Evolutionary conservation across 176 grass and related monocot genomes (phyloP).

Genomic region (Oropetium thomaeum): DNA sequence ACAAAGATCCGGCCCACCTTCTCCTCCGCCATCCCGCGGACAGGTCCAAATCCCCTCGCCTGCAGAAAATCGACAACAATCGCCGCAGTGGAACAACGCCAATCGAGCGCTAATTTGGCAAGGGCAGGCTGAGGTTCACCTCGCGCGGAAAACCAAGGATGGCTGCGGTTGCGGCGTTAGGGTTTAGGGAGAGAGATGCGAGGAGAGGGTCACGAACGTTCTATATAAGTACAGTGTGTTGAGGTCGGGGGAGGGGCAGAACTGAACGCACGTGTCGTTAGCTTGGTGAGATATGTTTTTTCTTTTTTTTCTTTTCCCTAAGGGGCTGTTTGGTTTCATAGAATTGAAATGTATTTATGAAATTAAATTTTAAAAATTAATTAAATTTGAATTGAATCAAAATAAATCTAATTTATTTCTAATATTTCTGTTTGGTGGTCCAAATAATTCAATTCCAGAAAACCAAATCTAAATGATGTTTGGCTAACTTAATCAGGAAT

Average conservation of each 20-base stretch:
- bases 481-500: too few species aligned
- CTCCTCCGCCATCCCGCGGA: conserved; percentile 58
- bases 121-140: conserved; percentile 5
- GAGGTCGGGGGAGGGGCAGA: not conserved
- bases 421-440: too few species aligned
- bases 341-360: too few species aligned
- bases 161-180: conserved; percentile 29
- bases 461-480: too few species aligned
- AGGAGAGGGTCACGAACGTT: not conserved
- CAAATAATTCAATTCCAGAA: too few species aligned
- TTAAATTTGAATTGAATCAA: too few species aligned
- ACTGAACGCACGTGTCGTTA: conserved; percentile 5
- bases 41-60: conserved; percentile 15
- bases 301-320: not conserved
- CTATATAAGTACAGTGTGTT: too few species aligned
- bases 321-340: too few species aligned
- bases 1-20: conserved; percentile 85
- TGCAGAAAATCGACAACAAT: conserved; percentile 2
- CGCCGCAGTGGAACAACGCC: not conserved
- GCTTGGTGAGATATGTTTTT: not conserved
- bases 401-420: too few species aligned
- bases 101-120: not conserved
- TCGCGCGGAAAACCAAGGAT: conserved; percentile 25
- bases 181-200: conserved; percentile 30
- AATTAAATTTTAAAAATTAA: too few species aligned